phyloP scores from a whole-genome alignment of 1,284 basidiomycete species.

The Trichosporon inkin region DNA sequence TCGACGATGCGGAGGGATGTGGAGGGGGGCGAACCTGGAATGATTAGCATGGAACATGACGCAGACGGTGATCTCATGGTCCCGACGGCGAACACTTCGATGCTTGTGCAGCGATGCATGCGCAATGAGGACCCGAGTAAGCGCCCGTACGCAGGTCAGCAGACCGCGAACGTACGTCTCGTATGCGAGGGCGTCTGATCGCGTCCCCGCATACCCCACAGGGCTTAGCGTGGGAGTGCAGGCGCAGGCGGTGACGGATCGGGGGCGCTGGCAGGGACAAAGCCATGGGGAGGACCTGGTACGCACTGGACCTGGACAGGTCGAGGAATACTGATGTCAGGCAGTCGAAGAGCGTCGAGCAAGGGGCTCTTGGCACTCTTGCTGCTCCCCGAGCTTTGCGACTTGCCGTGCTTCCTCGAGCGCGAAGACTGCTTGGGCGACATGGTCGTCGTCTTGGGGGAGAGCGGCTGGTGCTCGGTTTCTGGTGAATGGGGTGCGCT shows the following conservation, averaged over 20 bases:
- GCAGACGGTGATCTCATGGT: not conserved
- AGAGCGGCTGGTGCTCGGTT: not conserved
- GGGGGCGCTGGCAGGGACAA: not conserved
- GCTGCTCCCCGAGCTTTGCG: not conserved
- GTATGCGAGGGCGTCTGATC: not conserved
- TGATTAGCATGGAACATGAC: not conserved
- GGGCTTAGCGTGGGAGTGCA: not conserved
- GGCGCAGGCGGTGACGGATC: not conserved
- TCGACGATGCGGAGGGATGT: conserved; percentile 56
- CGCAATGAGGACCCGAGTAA: not conserved
- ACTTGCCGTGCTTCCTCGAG: not conserved
- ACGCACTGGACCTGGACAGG: conserved; percentile 33
- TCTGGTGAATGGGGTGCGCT: not conserved
- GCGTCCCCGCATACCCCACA: not conserved
- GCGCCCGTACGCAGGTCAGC: not conserved
- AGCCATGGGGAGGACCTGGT: not conserved
- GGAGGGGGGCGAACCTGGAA: conserved; percentile 48
- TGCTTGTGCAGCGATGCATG: too few species aligned
- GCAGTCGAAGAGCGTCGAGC: conserved; percentile 26
- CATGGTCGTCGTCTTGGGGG: conserved; percentile 4
- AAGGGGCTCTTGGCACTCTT: conserved; percentile 19
- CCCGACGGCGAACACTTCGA: too few species aligned
- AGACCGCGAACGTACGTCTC: not conserved
- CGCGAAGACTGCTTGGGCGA: not conserved
- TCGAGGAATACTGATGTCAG: conserved; percentile 26